phyloP scores from a whole-genome alignment of 345 rosid species.

The Erysimum cheiranthoides region DNA sequence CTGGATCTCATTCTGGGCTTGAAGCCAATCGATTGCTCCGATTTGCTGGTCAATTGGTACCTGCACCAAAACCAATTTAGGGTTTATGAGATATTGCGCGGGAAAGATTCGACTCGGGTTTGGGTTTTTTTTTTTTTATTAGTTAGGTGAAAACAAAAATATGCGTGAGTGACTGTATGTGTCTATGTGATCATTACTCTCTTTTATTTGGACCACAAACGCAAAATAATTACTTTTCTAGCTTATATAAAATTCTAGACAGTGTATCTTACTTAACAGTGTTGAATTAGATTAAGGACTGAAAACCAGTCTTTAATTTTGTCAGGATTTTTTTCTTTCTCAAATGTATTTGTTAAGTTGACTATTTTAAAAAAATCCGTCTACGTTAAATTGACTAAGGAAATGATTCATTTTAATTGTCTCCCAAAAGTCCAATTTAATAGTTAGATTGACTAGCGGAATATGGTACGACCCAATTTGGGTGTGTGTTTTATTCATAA shows the following conservation, averaged over 20 bases:
- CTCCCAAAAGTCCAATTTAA: neutral
- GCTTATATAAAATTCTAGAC: too few species aligned
- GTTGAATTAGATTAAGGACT: neutral
- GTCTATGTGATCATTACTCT: too few species aligned
- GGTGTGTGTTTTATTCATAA: slow-evolving; percentile 6
- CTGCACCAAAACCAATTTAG: slow-evolving; percentile 40
- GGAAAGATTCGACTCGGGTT: slow-evolving; percentile 3
- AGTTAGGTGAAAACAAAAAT: neutral
- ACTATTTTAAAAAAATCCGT: neutral
- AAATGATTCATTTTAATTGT: neutral
- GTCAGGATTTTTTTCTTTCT: neutral
- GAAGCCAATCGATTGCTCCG: slow-evolving; percentile 91
- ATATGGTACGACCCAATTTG: neutral
- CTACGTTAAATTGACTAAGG: slow-evolving; percentile 13
- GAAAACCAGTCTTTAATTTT: neutral
- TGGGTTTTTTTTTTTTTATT: neutral
- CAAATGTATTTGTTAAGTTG: neutral
- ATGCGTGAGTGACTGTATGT: neutral
- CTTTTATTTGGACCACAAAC: too few species aligned
- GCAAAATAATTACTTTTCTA: too few species aligned
- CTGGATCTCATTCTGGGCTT: slow-evolving; percentile 67
- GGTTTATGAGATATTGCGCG: slow-evolving; percentile 10
- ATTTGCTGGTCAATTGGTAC: slow-evolving; percentile 71
- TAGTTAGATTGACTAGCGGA: slow-evolving; percentile 4
- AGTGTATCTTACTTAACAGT: too few species aligned